phyloP scores from a whole-genome alignment of 2,329 filamentous ascomycete species.

The Rutstroemia sp. region DNA sequence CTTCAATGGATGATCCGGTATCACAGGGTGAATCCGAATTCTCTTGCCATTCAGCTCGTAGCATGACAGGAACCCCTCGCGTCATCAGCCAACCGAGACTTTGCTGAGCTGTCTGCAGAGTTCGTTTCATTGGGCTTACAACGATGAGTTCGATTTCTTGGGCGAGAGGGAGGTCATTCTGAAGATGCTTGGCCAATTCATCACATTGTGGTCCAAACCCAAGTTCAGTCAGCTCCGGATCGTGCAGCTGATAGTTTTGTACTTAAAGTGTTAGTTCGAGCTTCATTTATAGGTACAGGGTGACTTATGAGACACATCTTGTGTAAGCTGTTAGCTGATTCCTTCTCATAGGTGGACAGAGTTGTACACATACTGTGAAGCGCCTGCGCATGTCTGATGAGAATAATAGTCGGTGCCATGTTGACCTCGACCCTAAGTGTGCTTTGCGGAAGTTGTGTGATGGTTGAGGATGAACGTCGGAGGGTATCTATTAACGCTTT shows the following conservation, averaged over 20 bases:
- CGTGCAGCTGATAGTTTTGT: conserved; percentile 23
- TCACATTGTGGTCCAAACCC: conserved; percentile 21
- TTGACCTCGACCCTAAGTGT: conserved; percentile 20
- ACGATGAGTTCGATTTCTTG: conserved; percentile 28
- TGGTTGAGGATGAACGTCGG: too few species aligned
- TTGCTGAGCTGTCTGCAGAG: conserved; percentile 27
- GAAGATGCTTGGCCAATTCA: conserved; percentile 19
- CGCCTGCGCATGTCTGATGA: conserved; percentile 37
- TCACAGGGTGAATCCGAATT: conserved; percentile 28
- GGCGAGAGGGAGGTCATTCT: conserved; percentile 24
- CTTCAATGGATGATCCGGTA: conserved; percentile 20
- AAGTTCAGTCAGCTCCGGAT: conserved; percentile 21
- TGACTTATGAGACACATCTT: conserved; percentile 28
- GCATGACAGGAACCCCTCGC: conserved; percentile 23
- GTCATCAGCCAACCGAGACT: conserved; percentile 27
- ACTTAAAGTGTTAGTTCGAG: conserved; percentile 14
- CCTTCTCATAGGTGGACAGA: background rate
- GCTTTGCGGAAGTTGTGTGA: background rate
- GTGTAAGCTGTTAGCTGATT: conserved; percentile 4
- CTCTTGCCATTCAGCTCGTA: conserved; percentile 28
- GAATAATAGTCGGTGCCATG: conserved; percentile 35
- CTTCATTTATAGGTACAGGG: conserved; percentile 1
- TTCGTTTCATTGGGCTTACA: conserved; percentile 27
- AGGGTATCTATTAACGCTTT: too few species aligned
- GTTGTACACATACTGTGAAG: conserved; percentile 31